Evolutionary conservation across 78 protist species (phyloP).

Genomic region (Emiliania huxleyi): DNA sequence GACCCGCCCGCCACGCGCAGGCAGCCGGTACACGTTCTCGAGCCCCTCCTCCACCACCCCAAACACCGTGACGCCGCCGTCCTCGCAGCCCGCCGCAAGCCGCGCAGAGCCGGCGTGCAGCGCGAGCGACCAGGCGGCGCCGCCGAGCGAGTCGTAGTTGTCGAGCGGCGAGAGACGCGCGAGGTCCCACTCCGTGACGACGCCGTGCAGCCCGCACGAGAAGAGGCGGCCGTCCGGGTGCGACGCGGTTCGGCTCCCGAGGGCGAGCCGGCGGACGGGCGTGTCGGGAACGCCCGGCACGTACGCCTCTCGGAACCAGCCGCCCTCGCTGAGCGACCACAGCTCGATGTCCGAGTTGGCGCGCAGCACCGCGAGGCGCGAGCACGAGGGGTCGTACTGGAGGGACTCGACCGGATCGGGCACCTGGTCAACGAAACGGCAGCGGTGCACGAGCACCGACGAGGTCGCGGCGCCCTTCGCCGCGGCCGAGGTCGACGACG

Average conservation of each 20-base stretch:
- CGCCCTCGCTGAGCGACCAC: not conserved
- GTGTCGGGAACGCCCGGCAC: not conserved
- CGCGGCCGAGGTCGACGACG: no score
- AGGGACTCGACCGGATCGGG: not conserved
- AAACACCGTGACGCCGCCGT: not conserved
- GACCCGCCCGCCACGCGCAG: not conserved
- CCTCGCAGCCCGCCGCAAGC: not conserved
- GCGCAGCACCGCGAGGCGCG: slow-evolving; percentile 13
- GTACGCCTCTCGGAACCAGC: not conserved
- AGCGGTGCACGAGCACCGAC: not conserved
- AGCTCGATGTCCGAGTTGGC: slow-evolving; percentile 22
- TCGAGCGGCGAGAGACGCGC: not conserved
- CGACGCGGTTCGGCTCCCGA: not conserved
- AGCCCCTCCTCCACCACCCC: not conserved
- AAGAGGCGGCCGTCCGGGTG: not conserved
- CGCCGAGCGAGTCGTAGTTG: not conserved
- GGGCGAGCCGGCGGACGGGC: not conserved
- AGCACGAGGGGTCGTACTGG: not conserved
- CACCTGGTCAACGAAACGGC: slow-evolving; percentile 13
- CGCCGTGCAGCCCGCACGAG: not conserved
- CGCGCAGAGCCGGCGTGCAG: not conserved
- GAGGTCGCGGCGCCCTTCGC: no score
- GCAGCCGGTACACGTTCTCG: no score
- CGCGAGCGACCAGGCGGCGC: not conserved
- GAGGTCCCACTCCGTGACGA: not conserved